A percentile compares a stretch with the other conserved stretches of the same genome.
phyloP scores from a whole-genome alignment of 192 early-diverging fungal genomes.

The Coemansia furcata region DNA sequence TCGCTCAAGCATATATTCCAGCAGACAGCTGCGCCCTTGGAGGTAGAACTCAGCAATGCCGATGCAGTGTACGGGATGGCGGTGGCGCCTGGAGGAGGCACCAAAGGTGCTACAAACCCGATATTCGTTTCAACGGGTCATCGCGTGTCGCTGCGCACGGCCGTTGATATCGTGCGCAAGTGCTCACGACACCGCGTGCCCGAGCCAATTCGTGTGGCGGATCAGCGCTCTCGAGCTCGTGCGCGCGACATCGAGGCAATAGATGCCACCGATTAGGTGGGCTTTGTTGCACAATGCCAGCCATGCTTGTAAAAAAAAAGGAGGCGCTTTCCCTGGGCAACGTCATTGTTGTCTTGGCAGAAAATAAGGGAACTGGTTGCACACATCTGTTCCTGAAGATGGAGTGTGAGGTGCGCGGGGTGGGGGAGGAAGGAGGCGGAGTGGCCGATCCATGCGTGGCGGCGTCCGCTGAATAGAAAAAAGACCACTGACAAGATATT shows the following conservation, averaged over 20 bases:
- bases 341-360: neutral
- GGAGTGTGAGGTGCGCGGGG: neutral
- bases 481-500: neutral
- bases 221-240: constrained; percentile 47
- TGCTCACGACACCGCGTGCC: constrained; percentile 73
- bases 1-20: constrained; percentile 57
- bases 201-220: constrained; percentile 90
- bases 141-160: constrained; percentile 64
- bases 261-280: neutral
- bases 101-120: constrained; percentile 59
- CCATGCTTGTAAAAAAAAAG: neutral
- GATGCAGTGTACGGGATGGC: constrained; percentile 59
- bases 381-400: neutral
- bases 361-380: neutral
- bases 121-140: constrained; percentile 89
- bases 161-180: constrained; percentile 63
- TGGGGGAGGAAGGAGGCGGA: neutral
- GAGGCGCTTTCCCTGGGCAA: neutral
- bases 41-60: constrained; percentile 42
- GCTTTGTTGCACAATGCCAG: neutral
- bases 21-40: constrained; percentile 22
- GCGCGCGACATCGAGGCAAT: constrained; percentile 24
- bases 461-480: neutral
- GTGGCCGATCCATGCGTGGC: constrained; percentile 1
- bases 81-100: constrained; percentile 37